Conservation (phyloP, 306 rosid species). For the Carpinus fangiana region DNA sequence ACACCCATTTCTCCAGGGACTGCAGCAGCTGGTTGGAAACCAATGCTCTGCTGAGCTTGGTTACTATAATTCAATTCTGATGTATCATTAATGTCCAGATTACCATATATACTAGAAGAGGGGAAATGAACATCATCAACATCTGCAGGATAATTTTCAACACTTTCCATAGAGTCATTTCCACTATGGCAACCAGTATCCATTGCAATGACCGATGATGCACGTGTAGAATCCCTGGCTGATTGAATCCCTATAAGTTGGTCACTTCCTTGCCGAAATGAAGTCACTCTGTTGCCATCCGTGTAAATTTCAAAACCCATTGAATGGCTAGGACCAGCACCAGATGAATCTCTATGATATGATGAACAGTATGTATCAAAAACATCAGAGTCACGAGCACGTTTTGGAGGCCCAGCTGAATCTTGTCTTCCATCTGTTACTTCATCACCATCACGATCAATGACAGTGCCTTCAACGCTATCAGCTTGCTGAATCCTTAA, state of each 20-base stretch:
- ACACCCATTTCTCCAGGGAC: conserved; percentile 84
- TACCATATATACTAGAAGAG: conserved; percentile 84
- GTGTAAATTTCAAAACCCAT: conserved; percentile 70
- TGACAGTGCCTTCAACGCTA: conserved; percentile 97
- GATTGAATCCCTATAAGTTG: conserved; percentile 62
- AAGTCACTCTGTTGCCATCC: conserved; percentile 60
- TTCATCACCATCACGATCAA: conserved; percentile 97
- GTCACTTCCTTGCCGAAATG: conserved; percentile 75
- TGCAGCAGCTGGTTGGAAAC: conserved; percentile 71
- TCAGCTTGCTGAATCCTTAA: conserved; percentile 90
- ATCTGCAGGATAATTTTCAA: conserved; percentile 88
- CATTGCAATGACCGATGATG: conserved; percentile 99
- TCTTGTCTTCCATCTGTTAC: conserved; percentile 84
- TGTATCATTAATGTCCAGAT: conserved; percentile 84
- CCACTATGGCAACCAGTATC: conserved; percentile 80
- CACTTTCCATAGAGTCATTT: conserved; percentile 97
- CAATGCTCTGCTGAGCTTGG: conserved; percentile 87
- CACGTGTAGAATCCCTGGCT: conserved; percentile 83
- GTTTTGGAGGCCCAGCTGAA: conserved; percentile 95
- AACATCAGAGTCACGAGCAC: conserved; percentile 79
- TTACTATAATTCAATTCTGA: conserved; percentile 90
- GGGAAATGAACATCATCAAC: conserved; percentile 92
- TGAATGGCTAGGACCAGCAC: conserved; percentile 95
- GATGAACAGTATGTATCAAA: conserved; percentile 75
- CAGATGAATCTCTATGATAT: conserved; percentile 70